Evolutionary conservation across 2,329 filamentous ascomycete species (phyloP).

Genomic region (Chrysosporium keratinophilum): DNA sequence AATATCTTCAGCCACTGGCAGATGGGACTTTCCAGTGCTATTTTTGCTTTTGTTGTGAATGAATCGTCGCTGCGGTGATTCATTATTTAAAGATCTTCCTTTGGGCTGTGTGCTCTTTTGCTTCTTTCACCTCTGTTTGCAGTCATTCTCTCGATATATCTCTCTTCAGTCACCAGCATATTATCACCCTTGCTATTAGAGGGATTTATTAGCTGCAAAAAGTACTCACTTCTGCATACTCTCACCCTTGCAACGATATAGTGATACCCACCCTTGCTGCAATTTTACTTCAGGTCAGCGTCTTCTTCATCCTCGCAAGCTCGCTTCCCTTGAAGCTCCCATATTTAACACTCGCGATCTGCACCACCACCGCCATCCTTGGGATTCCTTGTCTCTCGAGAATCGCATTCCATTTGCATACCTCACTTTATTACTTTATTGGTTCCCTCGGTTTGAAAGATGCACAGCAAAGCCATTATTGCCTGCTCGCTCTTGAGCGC

Average conservation of each 20-base stretch:
- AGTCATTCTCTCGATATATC: too few species aligned
- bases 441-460: slow-evolving; percentile 7
- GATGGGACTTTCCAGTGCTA: too few species aligned
- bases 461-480: slow-evolving; percentile 18
- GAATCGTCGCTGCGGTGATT: too few species aligned
- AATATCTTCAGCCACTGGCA: too few species aligned
- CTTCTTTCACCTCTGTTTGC: too few species aligned
- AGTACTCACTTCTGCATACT: too few species aligned
- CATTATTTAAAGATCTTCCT: too few species aligned
- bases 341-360: neutral
- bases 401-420: slow-evolving; percentile 3
- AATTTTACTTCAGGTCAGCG: neutral
- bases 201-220: too few species aligned
- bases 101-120: too few species aligned
- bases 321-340: neutral
- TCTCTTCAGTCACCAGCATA: too few species aligned
- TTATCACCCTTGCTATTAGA: too few species aligned
- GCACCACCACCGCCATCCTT: neutral
- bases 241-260: neutral
- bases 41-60: too few species aligned
- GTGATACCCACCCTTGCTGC: neutral
- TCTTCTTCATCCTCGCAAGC: neutral
- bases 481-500: slow-evolving; percentile 18
- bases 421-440: neutral
- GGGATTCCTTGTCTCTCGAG: neutral